Percentiles rank a stretch among this genome's conserved stretches.
Evolutionary conservation across 495 filamentous ascomycete genomes (phyloP).

Genomic region (Corynascus novoguineensis): DNA sequence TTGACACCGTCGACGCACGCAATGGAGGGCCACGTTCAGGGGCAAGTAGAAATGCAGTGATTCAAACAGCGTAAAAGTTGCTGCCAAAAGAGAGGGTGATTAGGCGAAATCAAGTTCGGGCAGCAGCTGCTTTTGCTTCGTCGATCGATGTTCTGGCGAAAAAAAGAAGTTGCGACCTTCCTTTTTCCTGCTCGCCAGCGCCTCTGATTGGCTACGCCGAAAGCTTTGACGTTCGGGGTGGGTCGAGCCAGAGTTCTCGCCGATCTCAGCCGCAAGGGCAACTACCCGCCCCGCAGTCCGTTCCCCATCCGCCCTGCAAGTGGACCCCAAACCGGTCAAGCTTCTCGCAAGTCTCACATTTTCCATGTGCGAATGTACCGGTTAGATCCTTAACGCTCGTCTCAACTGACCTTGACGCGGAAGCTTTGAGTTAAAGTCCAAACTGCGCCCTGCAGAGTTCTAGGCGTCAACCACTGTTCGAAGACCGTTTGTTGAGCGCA

Average conservation of each 20-base stretch:
- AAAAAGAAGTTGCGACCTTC: constrained; percentile 1
- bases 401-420: too few relatives aligned
- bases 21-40: neutral
- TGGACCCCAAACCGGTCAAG: neutral
- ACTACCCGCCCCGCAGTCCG: neutral
- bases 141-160: neutral
- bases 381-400: too few relatives aligned
- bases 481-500: neutral
- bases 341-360: neutral
- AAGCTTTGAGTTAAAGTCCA: neutral
- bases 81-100: neutral
- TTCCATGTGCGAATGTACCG: neutral
- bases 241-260: neutral
- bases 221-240: constrained; percentile 11
- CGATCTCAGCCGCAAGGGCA: constrained; percentile 14
- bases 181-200: neutral
- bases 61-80: neutral
- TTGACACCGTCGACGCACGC: constrained; percentile 1
- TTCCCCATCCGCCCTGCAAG: neutral
- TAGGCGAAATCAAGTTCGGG: neutral
- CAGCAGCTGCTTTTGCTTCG: constrained; percentile 1
- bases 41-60: neutral
- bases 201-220: neutral
- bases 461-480: neutral
- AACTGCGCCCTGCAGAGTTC: neutral